phyloP scores from a whole-genome alignment of 768 basidiomycete species.

The Termitomyces sp. region DNA sequence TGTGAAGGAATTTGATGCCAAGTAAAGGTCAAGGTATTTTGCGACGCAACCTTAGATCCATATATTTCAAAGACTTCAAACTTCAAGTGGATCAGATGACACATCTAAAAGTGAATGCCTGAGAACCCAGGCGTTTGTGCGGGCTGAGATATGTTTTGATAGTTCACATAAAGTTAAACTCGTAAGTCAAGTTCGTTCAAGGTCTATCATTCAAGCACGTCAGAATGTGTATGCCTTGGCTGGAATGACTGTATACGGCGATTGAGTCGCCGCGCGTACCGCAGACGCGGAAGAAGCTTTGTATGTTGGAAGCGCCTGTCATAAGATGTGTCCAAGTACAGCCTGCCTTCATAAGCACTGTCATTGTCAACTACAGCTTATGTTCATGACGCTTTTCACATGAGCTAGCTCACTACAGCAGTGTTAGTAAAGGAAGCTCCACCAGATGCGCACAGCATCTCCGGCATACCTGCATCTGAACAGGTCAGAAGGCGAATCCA shows the following conservation, averaged over 20 bases:
- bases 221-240: no score
- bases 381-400: background rate
- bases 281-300: no score
- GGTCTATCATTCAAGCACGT: no score
- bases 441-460: background rate
- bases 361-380: background rate
- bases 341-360: background rate
- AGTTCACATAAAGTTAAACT: background rate
- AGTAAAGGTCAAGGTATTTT: background rate
- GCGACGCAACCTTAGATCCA: background rate
- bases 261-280: background rate
- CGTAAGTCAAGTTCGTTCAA: background rate
- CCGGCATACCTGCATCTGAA: background rate
- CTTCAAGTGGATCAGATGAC: background rate
- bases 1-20: no score
- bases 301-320: background rate
- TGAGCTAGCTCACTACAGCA: no score
- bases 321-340: background rate
- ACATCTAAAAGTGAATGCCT: background rate
- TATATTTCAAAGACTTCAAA: no score
- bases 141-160: background rate
- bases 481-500: background rate
- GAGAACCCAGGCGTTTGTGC: no score
- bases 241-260: background rate
- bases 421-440: no score